These are phyloP conservation scores for Larix sibirica DNA, from an alignment of 83 land plant genomes.

Conservation along the genomic window DNA sequence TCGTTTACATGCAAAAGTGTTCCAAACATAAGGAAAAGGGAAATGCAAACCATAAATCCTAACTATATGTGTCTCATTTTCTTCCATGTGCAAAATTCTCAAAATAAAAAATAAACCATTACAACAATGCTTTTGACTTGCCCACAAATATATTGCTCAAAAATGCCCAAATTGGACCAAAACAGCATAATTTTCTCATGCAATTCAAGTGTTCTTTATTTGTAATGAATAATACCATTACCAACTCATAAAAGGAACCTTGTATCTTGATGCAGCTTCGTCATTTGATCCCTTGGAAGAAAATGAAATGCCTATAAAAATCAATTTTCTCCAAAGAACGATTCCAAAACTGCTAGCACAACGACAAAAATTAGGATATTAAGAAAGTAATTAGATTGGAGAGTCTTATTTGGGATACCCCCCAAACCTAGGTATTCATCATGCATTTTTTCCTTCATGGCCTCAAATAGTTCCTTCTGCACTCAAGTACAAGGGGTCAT, in stretches of 20 bases:
- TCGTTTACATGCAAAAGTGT: too few relatives aligned
- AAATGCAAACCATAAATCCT: too few relatives aligned
- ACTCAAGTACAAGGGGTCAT: slow-evolving; percentile 38
- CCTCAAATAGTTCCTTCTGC: slow-evolving; percentile 87
- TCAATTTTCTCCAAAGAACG: slow-evolving; percentile 58
- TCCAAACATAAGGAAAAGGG: too few relatives aligned
- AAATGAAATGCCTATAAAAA: not conserved
- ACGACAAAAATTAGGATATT: slow-evolving; percentile 79
- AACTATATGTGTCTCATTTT: too few relatives aligned
- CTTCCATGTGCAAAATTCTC: too few relatives aligned
- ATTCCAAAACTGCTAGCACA: slow-evolving; percentile 77
- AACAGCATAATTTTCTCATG: not conserved
- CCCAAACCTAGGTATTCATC: slow-evolving; percentile 94
- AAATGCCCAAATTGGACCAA: not conserved
- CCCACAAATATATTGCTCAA: not conserved
- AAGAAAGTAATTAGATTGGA: slow-evolving; percentile 84
- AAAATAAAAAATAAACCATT: too few relatives aligned
- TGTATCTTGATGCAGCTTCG: not conserved
- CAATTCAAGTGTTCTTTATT: not conserved
- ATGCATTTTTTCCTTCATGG: slow-evolving; percentile 92
- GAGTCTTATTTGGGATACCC: slow-evolving; percentile 90
- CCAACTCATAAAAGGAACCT: not conserved
- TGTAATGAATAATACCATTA: not conserved
- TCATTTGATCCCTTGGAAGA: too few relatives aligned
- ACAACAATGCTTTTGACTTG: too few relatives aligned